Evolutionary conservation across 352 stramenopile genomes (phyloP).

Genomic region (Pythium oligandrum): DNA sequence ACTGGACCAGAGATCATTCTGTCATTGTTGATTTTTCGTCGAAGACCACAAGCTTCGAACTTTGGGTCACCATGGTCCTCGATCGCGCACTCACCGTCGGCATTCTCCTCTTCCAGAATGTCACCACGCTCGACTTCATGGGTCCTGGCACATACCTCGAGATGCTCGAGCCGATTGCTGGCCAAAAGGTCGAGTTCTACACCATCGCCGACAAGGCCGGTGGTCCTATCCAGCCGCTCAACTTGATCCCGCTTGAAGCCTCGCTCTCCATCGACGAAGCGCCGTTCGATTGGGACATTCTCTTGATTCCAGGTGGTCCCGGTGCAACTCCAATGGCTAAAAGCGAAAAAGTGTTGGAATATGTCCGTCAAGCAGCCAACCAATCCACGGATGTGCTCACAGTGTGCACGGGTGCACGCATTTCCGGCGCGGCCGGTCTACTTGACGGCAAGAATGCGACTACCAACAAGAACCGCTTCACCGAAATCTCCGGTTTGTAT

Average conservation of each 20-base stretch:
- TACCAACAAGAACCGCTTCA: constrained; percentile 58
- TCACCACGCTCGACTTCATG: constrained; percentile 60
- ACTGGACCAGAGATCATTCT: too few relatives aligned
- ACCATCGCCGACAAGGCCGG: constrained; percentile 32
- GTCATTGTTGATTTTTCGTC: too few relatives aligned
- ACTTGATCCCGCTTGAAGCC: constrained; percentile 34
- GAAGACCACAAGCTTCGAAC: too few relatives aligned
- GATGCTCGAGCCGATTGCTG: constrained; percentile 32
- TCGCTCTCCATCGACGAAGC: constrained; percentile 24
- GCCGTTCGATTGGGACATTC: constrained; percentile 29
- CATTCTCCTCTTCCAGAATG: constrained; percentile 52
- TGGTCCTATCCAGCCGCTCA: constrained; percentile 30
- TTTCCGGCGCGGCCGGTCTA: constrained; percentile 37
- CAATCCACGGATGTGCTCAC: constrained; percentile 33
- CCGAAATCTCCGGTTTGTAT: constrained; percentile 23
- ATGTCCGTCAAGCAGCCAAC: constrained; percentile 25
- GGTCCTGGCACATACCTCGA: constrained; percentile 56
- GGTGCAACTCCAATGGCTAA: constrained; percentile 27
- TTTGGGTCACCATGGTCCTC: too few relatives aligned
- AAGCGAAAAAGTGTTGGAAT: constrained; percentile 33
- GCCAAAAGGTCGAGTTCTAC: constrained; percentile 36
- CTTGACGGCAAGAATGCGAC: constrained; percentile 40
- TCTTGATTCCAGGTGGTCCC: constrained; percentile 34
- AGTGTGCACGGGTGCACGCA: constrained; percentile 47
- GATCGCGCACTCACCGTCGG: constrained; percentile 27